Percentiles rank a stretch among this genome's conserved stretches.
Conservation (phyloP, 495 filamentous ascomycete genomes). For the Xylaria flabelliformis region DNA sequence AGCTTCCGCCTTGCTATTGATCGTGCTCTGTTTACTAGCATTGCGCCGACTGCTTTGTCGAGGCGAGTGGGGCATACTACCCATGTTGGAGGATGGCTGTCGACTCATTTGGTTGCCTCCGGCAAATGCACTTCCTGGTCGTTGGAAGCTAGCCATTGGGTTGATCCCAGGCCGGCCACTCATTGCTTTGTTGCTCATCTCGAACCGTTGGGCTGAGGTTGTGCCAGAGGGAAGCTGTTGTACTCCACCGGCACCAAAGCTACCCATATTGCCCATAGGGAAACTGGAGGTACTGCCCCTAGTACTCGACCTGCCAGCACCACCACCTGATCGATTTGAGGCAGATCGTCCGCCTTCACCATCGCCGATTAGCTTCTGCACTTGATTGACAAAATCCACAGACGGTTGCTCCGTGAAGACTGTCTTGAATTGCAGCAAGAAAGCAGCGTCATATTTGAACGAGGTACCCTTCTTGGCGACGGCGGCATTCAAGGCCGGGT, state of each 20-base stretch:
- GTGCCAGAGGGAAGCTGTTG: conserved; percentile 70
- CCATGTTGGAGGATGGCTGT: conserved; percentile 56
- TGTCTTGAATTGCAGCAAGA: conserved; percentile 94
- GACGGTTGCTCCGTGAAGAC: conserved; percentile 96
- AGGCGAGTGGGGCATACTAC: conserved; percentile 55
- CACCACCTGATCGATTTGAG: conserved; percentile 69
- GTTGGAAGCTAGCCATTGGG: conserved; percentile 64
- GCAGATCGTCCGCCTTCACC: conserved; percentile 70
- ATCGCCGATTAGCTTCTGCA: conserved; percentile 85
- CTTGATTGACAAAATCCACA: conserved; percentile 82
- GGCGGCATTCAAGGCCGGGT: conserved; percentile 82
- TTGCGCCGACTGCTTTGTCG: conserved; percentile 61
- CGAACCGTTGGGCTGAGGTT: conserved; percentile 69
- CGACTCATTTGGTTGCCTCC: conserved; percentile 54
- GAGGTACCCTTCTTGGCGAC: conserved; percentile 74
- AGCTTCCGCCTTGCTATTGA: conserved; percentile 64
- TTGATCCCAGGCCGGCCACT: conserved; percentile 55
- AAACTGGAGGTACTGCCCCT: conserved; percentile 47
- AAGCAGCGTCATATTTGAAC: conserved; percentile 94
- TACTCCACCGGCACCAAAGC: conserved; percentile 59
- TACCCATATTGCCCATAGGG: conserved; percentile 81
- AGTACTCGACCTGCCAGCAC: conserved; percentile 56
- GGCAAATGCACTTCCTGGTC: conserved; percentile 65
- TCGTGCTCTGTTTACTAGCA: conserved; percentile 67
- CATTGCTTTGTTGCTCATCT: conserved; percentile 50